Percentiles rank a stretch among this genome's conserved stretches.
Evolutionary conservation across 1,284 basidiomycete genomes (phyloP).

Genomic region (Leccinum pallidistipes): DNA sequence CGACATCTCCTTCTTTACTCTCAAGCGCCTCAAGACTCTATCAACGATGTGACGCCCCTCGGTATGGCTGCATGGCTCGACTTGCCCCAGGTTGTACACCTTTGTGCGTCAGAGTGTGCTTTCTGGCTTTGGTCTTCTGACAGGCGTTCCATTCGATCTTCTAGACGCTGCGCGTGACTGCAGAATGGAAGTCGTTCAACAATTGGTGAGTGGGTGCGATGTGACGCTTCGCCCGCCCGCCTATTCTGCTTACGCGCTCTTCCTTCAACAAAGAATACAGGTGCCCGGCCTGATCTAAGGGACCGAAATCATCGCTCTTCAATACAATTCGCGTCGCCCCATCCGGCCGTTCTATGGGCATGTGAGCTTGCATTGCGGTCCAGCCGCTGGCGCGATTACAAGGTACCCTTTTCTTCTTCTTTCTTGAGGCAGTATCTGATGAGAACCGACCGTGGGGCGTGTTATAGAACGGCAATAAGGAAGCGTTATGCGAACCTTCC

Average conservation of each 20-base stretch:
- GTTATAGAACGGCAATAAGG: slow-evolving; percentile 34
- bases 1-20: slow-evolving; percentile 59
- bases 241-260: slow-evolving; percentile 8
- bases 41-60: slow-evolving; percentile 71
- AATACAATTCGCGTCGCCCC: slow-evolving; percentile 61
- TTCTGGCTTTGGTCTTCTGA: slow-evolving; percentile 1
- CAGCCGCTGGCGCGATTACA: slow-evolving; percentile 54
- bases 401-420: slow-evolving; percentile 39
- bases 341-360: slow-evolving; percentile 62
- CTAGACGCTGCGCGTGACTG: slow-evolving; percentile 74
- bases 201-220: slow-evolving; percentile 50
- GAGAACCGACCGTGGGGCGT: slow-evolving; percentile 8
- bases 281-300: slow-evolving; percentile 67
- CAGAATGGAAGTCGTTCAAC: slow-evolving; percentile 57
- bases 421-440: neutral
- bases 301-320: slow-evolving; percentile 69
- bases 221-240: neutral
- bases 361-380: slow-evolving; percentile 66
- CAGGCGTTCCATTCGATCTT: slow-evolving; percentile 10
- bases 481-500: slow-evolving; percentile 28
- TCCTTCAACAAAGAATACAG: slow-evolving; percentile 29
- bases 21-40: slow-evolving; percentile 66
- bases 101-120: slow-evolving; percentile 51
- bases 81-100: slow-evolving; percentile 51
- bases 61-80: slow-evolving; percentile 76